Base-by-base conservation (phyloP, 306 rosid genomes). In the Cicer chorassanicum region DNA sequence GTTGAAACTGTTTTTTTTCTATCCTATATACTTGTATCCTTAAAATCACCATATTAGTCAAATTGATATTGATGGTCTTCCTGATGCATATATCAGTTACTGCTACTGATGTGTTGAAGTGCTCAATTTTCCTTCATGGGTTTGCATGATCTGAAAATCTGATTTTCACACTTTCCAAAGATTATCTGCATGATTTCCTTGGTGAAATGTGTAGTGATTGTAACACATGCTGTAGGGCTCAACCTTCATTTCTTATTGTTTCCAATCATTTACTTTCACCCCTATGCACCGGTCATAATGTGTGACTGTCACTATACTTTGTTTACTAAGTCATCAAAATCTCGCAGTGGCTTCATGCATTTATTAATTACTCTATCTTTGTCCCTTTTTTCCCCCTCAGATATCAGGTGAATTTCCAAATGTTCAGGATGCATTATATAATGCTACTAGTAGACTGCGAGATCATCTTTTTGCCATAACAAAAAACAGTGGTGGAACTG, bases 351-450 rank as follows among this genome's bases (percentile, higher is more conserved):
- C 48, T 71, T 74, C 74, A 5, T 53, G 48, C 71, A 40, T 56
- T 65, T 70, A 65, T 64, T 83, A 57, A 57, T 54, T 74, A 12
- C 43, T 39, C 34, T 65, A 53, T 78, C 59, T 42, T 7, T 53
- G 15, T 71, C 64, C 46, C 36, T 45, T 51, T 59, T 54, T 44
- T 50, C 2, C 34, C 4, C 67, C 71, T 80, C 90, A 94, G 98
- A 85, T 94, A 79, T 88, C 89, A 43, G 98, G 98, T 51, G 89
- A 83, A 74, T 85, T 88, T 78, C 83, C 87, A 68, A 91, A 84
- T 77, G 98, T 94, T 81, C 90, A 86, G 86, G 92, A 86, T 70
- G 98, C 97, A 34, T 86, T 91, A 79, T 88, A 91, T 88, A 85
- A 82, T 72, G 88, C 80, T 63, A 94, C 98, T 79, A 82, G 95